phyloP scores from a whole-genome alignment of 1,284 basidiomycete genomes.

The Naganishia cerealis region DNA sequence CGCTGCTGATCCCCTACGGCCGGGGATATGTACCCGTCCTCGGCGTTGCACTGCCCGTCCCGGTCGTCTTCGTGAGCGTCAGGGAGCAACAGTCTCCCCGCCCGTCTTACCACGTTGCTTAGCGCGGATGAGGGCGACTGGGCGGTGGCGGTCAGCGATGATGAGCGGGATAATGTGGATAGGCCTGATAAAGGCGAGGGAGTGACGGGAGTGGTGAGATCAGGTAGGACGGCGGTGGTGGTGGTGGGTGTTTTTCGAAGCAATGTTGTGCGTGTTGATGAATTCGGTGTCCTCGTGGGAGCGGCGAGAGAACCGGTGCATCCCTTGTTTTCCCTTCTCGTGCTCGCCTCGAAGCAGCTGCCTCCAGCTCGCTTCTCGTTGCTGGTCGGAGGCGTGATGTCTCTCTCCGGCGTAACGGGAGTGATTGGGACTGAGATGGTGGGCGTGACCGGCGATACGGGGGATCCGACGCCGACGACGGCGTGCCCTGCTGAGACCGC shows the following conservation, averaged over 20 bases:
- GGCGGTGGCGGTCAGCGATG: conserved; percentile 3
- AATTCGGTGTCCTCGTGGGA: not conserved
- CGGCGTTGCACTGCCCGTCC: not conserved
- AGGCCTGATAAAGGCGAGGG: not conserved
- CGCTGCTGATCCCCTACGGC: not conserved
- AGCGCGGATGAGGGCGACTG: conserved; percentile 15
- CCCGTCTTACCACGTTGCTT: not conserved
- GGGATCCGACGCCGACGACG: not conserved
- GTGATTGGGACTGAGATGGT: not conserved
- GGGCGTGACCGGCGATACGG: conserved; percentile 5
- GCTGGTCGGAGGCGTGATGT: not conserved
- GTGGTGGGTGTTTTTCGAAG: not conserved
- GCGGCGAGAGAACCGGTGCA: no score
- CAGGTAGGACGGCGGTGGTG: not conserved
- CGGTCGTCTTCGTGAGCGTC: not conserved
- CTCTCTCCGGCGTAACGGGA: not conserved
- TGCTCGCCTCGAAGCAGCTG: not conserved
- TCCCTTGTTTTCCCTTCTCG: no score
- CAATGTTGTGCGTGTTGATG: not conserved
- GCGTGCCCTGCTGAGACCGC: not conserved
- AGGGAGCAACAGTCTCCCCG: not conserved
- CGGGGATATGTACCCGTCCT: no score
- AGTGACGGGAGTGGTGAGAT: no score
- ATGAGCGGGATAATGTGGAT: conserved; percentile 2
- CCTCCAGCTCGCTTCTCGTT: not conserved